Evolutionary conservation across 345 rosid genomes (phyloP), one percentile per base, ranked within the genome.

Genomic region (Eucalyptus albens): DNA sequence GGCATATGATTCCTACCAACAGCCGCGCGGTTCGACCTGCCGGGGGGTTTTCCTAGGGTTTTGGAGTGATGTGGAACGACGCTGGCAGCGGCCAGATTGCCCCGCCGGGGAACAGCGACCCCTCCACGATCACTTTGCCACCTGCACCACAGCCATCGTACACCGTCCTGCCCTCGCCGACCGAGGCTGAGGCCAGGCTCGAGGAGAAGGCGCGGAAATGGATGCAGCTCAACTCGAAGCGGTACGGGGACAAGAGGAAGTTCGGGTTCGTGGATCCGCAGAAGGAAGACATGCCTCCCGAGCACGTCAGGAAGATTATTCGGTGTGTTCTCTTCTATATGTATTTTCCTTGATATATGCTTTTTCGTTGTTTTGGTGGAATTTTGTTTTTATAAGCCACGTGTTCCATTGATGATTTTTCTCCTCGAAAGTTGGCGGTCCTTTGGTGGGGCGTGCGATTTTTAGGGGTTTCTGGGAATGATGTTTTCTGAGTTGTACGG

Each of bases 261-360:
- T 96, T 95, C 60, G 99, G 99, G 29, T 98, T 98, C 90, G 99
- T 98, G 22, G 99, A 98, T 90, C 93, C 99, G 55, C 99, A 96
- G 96, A 98, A 98, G 93, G 99, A 98, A 94, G 99, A 97, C 90
- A 98, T 98, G 99, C 99, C 99, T 22, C 99, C 99, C 14, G 99
- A 98, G 93, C 99, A 98, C 86, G 99, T 96, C 37, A 92, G 99
- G 92, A 97, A 98, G 94, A 98, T 98, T 89, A 98, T 97, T 69
- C 94, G 99, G 99, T 92, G 31, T 82, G 91, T 91, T 51, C 33
- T 49, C 51, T 44, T 67, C 59, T 33, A 11, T 11, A 4, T 19
- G 31, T 15, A 53, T 85, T 14, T 86, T 86, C 37, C 27, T 80
- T 47, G 24, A 17, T 19, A 17, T 9, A 67, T 31, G 3, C 50